Evolutionary conservation across 1,284 basidiomycete species (phyloP).

Genomic region (Cutaneotrichosporon dermatis): DNA sequence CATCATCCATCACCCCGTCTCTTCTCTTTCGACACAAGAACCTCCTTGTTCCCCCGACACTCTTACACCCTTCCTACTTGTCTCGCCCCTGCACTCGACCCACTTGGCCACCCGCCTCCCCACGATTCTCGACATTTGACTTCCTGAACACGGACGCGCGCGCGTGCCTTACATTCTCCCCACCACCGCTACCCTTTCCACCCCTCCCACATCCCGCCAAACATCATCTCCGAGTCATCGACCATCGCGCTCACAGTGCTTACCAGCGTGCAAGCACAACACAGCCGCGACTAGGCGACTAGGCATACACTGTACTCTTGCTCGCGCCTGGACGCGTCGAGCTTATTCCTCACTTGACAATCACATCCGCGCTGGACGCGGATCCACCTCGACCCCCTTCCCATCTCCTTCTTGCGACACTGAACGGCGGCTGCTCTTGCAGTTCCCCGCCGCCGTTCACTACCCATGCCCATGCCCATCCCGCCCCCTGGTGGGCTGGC

Average conservation of each 20-base stretch:
- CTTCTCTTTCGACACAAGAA: background rate
- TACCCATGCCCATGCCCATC: conserved; percentile 13
- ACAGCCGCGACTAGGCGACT: too few species aligned
- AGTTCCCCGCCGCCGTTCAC: background rate
- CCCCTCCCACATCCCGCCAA: background rate
- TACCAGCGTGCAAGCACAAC: too few species aligned
- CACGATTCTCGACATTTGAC: background rate
- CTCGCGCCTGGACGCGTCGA: background rate
- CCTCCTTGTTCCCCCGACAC: too few species aligned
- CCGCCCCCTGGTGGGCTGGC: conserved; percentile 27
- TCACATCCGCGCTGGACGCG: background rate
- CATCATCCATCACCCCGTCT: background rate
- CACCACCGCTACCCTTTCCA: background rate
- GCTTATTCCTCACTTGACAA: background rate
- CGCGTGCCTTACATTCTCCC: background rate
- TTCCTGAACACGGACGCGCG: background rate
- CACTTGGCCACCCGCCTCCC: background rate
- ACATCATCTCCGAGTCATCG: background rate
- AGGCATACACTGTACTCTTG: too few species aligned
- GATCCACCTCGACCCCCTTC: background rate
- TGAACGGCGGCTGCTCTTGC: too few species aligned
- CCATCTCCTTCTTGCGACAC: background rate
- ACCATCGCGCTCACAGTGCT: too few species aligned
- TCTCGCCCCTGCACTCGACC: background rate
- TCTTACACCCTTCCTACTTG: too few species aligned